These are phyloP conservation scores for Phoma herbarum DNA, from an alignment of 2,329 filamentous ascomycete species.

Conservation along the genomic window DNA sequence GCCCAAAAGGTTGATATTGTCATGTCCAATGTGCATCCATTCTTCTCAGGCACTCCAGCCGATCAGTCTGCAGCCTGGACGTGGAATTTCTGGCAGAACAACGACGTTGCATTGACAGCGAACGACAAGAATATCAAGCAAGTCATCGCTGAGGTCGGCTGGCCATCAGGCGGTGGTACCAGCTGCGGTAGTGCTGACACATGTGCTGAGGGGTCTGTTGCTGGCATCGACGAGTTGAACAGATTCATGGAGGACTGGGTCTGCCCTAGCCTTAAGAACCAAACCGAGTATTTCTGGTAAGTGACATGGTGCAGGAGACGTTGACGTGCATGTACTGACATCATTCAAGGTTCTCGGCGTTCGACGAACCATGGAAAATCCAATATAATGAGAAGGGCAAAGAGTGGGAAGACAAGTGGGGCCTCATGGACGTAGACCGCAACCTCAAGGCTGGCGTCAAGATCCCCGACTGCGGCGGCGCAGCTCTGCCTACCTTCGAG, in stretches of 20 bases:
- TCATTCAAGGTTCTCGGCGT: constrained; percentile 78
- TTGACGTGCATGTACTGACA: constrained; percentile 5
- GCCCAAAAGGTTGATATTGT: constrained; percentile 80
- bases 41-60: constrained; percentile 82
- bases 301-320: constrained; percentile 32
- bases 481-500: constrained; percentile 54
- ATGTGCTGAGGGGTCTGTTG: constrained; percentile 76
- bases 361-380: constrained; percentile 96
- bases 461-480: constrained; percentile 87
- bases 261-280: constrained; percentile 79
- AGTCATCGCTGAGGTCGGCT: constrained; percentile 89
- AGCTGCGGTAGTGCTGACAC: constrained; percentile 69
- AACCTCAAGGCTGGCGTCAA: constrained; percentile 83
- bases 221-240: constrained; percentile 82
- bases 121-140: constrained; percentile 64
- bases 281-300: constrained; percentile 92
- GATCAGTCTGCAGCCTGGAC: constrained; percentile 80
- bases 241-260: constrained; percentile 87
- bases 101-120: constrained; percentile 71
- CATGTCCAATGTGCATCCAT: constrained; percentile 97
- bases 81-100: constrained; percentile 77
- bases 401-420: constrained; percentile 96
- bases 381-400: constrained; percentile 70
- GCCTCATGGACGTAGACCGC: constrained; percentile 83
- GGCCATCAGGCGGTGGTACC: constrained; percentile 84